These are phyloP conservation scores for Starmerella ratchasimensis DNA, from an alignment of 805 yeast genomes.

Conservation along the genomic window DNA sequence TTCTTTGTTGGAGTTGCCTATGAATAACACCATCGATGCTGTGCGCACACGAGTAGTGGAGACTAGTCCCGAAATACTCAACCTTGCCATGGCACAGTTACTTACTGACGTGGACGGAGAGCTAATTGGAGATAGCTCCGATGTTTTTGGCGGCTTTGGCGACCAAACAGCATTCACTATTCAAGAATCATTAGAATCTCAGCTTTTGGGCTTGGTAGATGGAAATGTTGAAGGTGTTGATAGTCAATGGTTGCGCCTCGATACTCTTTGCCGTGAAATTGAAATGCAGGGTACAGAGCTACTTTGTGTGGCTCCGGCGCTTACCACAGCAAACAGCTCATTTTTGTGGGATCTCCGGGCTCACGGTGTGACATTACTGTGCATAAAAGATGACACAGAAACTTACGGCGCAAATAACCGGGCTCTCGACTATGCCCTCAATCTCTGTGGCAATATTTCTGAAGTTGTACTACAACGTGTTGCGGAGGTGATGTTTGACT, in stretches of 20 bases:
- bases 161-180: background rate
- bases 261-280: conserved; percentile 58
- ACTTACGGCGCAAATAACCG: background rate
- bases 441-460: conserved; percentile 3
- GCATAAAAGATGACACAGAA: background rate
- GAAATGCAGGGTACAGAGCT: conserved; percentile 48
- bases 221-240: too few relatives aligned
- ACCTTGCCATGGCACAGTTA: conserved; percentile 1
- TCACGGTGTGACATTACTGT: conserved; percentile 5
- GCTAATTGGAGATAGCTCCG: background rate
- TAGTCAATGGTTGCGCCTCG: conserved; percentile 55
- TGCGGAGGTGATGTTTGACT: conserved; percentile 2
- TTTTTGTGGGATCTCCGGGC: conserved; percentile 15
- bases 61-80: background rate
- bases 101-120: background rate
- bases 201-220: too few relatives aligned
- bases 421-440: conserved; percentile 3
- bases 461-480: background rate
- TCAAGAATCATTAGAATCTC: background rate
- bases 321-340: conserved; percentile 1
- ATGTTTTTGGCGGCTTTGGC: too few relatives aligned
- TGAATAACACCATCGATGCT: background rate
- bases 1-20: conserved; percentile 5
- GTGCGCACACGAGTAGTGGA: conserved; percentile 1
- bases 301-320: conserved; percentile 35